These are phyloP conservation scores for Citrus unshiu DNA, from an alignment of 345 rosid species.

Conservation along the genomic window DNA sequence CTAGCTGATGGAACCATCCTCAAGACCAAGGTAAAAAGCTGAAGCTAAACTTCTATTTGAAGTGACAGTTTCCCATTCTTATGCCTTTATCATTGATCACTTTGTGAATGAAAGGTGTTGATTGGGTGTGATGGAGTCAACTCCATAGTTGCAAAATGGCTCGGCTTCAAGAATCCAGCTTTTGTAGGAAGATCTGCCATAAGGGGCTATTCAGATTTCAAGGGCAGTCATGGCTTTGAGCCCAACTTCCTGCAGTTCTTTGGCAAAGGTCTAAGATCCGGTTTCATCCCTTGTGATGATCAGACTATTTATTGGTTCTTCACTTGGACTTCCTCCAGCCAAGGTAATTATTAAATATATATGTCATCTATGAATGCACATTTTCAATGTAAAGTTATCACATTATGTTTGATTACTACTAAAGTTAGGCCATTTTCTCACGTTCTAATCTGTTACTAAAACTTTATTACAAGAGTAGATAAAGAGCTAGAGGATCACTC, in stretches of 20 bases:
- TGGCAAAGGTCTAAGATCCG: constrained; percentile 35
- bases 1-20: constrained; percentile 56
- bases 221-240: constrained; percentile 33
- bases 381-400: too few species aligned
- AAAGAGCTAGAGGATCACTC: constrained; percentile 25
- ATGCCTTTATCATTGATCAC: not conserved
- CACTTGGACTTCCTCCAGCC: constrained; percentile 24
- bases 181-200: constrained; percentile 35
- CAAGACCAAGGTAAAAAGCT: constrained; percentile 50
- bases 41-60: not conserved
- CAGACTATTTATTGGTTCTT: constrained; percentile 31
- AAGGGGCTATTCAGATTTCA: constrained; percentile 40
- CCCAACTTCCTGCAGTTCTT: constrained; percentile 16
- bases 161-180: constrained; percentile 50
- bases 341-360: constrained; percentile 19
- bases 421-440: not conserved
- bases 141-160: constrained; percentile 61
- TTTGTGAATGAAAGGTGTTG: constrained; percentile 38
- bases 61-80: not conserved
- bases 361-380: too few species aligned
- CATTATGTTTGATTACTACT: not conserved
- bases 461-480: constrained; percentile 12
- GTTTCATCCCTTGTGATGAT: constrained; percentile 37
- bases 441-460: not conserved
- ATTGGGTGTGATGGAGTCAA: constrained; percentile 75